Conservation (phyloP, 371 early-diverging fungal species). For the Syncephalastrum monosporum region DNA sequence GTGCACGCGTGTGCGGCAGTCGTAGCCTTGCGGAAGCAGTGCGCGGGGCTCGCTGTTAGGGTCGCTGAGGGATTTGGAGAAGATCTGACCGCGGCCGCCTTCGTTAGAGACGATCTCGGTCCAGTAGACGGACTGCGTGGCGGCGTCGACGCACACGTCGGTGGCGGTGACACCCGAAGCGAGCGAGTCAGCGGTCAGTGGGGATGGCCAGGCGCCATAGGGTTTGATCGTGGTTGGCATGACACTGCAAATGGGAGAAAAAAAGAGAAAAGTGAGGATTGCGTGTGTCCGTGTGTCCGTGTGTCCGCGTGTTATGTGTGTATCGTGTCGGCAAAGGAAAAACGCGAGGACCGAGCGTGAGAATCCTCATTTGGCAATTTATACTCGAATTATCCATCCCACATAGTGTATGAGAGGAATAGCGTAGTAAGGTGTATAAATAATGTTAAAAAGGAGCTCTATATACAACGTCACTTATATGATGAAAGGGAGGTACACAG, state of each 20-base stretch:
- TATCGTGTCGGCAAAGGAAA: too few relatives aligned
- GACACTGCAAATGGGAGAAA: conserved; percentile 4
- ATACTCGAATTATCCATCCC: too few relatives aligned
- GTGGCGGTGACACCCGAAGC: conserved; percentile 22
- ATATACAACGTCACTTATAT: too few relatives aligned
- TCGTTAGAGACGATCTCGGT: conserved; percentile 30
- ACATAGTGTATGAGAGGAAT: too few relatives aligned
- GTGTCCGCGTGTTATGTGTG: too few relatives aligned
- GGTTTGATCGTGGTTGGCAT: conserved; percentile 21
- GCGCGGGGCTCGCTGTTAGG: conserved; percentile 8
- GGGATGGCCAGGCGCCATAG: conserved; percentile 47
- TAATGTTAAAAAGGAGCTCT: too few relatives aligned
- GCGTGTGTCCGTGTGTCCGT: too few relatives aligned
- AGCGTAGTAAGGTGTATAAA: too few relatives aligned
- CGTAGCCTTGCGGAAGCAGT: conserved; percentile 31
- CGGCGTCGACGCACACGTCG: conserved; percentile 30
- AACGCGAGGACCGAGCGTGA: too few relatives aligned
- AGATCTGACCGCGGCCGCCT: conserved; percentile 46
- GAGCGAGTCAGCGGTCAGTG: conserved; percentile 42
- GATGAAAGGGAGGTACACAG: too few relatives aligned
- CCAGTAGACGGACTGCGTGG: conserved; percentile 33
- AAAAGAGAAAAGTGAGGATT: neutral
- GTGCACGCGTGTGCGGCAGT: conserved; percentile 61
- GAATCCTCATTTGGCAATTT: too few relatives aligned
- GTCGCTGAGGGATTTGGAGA: conserved; percentile 17